Base-by-base conservation (phyloP, 2,329 filamentous ascomycete species). In the Verticillium dahliae region DNA sequence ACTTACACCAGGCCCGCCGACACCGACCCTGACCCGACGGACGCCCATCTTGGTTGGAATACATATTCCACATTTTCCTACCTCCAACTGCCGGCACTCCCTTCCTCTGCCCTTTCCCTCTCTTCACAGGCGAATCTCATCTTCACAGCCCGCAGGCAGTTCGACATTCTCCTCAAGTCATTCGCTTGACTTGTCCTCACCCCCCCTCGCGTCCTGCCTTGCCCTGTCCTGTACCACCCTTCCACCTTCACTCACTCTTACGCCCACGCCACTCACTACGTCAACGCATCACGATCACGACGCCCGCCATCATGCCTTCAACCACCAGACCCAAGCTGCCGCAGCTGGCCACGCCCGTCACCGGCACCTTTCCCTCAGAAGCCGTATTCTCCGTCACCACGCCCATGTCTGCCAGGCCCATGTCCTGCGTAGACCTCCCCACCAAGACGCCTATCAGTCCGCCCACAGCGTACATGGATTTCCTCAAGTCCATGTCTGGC, bases 401-500 rank as follows among this genome's bases (percentile, higher is more conserved):
- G 66, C 90, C 90, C 57, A 81, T 90, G 70, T 87, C 73, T 64
- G 80, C 74, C 62, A 71, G 75, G 62, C 75, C 71, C 37, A 75
- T 75, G 62, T 67, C 70, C 52, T 74, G 71, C 65, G 74, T 77
- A 9, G 78, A 78, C 7, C 79, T 80, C 61, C 81, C 84, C 68
- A 85, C 93, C 80, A 94, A 93, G 77, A 97, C 93, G 4, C 93
- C 93, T 57, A 96, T 98, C 74, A 96, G 90, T 59, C 94, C 94
- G 59, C 94, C 94, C 3, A 81, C 85, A 27, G 93, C 94, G 62
- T 98, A 98, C 73, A 89, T 91, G 67, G 92, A 98, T 71, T 98
- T 97, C 72, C 87, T 98, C 65, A 94, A 92, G 77, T 87, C 88
- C 63, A 86, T 96, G 76, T 89, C 89, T 18, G 81, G 92, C 62